Base-by-base conservation (phyloP, 768 basidiomycete genomes). In the Cystofilobasidium capitatum region DNA sequence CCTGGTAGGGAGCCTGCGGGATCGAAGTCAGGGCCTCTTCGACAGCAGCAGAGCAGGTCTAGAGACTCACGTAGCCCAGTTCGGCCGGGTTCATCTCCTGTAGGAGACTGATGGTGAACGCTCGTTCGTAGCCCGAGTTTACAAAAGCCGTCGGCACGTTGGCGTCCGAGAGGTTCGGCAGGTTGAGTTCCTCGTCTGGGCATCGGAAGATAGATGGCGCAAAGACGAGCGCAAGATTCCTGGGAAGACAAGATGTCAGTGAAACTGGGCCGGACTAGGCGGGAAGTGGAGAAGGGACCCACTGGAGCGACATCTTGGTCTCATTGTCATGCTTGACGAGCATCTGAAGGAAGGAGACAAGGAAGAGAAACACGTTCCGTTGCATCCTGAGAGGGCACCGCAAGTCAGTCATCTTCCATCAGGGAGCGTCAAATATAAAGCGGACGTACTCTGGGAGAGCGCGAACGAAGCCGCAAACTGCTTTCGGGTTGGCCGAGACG, bases 341-440 rank as follows among this genome's bases (percentile, higher is more conserved):
- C 40, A 36, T 58, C 79, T 94, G 91, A 59, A 93, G 77, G 78
- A 96, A 94, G 79, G 88, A 91, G 76, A 96, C 81, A 31, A 92
- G 83, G 75, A 93, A 94, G 62, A 92, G 77, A 16, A 94, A 81
- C 12, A 94, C 92, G 14, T 89, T 83, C 22, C 89, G 82, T 73
- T 94, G 91, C 74, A 89, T 55, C 29, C 66, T 67, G 47, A 40
- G 31, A 13, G 37, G 16, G 61, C 0, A 14, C n/a, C 0, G 36
- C 57, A 33, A 7, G 20, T 31, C 33, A 26, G 24, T 37, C 13
- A 5, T 6, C 0, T 14, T 17, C 16, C 10, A n/a, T 20, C 26
- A 26, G 36, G 16, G 16, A 13, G 12, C 31, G 8, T 1, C 22
- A 29, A n/a, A n/a, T n/a, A 37, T 20, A 31, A 45, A 54, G 26